Evolutionary conservation across 352 stramenopile species (phyloP).

Genomic region (Ochromonadaceae sp.): DNA sequence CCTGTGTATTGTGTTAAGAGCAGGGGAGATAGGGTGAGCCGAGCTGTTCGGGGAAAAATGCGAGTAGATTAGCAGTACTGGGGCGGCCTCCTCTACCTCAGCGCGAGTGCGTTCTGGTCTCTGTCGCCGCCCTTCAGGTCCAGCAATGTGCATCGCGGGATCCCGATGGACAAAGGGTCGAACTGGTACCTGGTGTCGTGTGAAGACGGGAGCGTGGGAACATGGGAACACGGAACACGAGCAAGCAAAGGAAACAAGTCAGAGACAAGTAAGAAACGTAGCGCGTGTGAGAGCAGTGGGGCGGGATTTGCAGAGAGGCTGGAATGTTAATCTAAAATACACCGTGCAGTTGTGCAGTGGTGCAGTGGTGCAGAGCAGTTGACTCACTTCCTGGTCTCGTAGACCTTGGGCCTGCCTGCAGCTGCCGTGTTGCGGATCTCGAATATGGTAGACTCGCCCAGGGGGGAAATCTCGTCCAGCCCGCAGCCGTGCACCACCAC

Average conservation of each 20-base stretch:
- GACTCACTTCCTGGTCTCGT: constrained; percentile 44
- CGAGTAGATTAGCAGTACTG: too few species aligned
- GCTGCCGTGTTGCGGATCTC: constrained; percentile 54
- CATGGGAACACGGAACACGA: background rate
- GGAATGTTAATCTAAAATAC: too few species aligned
- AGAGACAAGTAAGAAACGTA: background rate
- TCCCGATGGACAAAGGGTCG: constrained; percentile 60
- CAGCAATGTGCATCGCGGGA: constrained; percentile 70
- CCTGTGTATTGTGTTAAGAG: too few species aligned
- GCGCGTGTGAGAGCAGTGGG: too few species aligned
- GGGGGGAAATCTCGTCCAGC: constrained; percentile 94
- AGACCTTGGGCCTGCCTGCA: constrained; percentile 39
- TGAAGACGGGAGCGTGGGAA: background rate
- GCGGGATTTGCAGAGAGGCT: too few species aligned
- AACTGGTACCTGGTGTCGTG: constrained; percentile 40
- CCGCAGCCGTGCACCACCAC: constrained; percentile 91
- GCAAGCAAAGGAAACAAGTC: background rate
- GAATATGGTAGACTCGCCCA: constrained; percentile 61
- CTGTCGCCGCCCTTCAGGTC: constrained; percentile 87
- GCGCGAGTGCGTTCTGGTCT: constrained; percentile 65
- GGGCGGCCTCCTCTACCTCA: too few species aligned
- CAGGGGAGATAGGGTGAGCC: too few species aligned
- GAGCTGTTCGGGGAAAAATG: too few species aligned
- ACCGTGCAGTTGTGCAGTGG: too few species aligned
- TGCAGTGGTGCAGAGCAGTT: background rate